Evolutionary conservation across 108 stramenopile genomes (phyloP), one percentile per base, ranked within the genome.

Genomic region (Heterococcus sp.): DNA sequence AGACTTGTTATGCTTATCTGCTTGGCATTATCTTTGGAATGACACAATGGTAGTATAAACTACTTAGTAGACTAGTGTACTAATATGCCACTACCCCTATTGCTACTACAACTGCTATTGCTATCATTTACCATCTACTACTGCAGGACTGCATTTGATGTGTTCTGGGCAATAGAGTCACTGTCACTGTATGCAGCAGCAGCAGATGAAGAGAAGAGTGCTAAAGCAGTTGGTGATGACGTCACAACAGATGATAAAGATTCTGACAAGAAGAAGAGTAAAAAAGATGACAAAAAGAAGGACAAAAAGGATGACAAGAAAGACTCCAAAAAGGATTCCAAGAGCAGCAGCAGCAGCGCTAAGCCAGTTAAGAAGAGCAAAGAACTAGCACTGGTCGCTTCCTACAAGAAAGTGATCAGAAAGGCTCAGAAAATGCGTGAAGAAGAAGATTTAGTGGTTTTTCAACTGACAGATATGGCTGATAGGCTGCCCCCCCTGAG

Each of bases 391-490:
- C 92, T 90, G 90, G 92, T 95, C 74, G 92, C 94, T 75, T 91
- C 94, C n/a, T 84, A 95, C 73, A 95, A 96, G 90, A 90, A 94
- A 76, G 92, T 94, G 1, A 90, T 94, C 76, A 94, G 94, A 88
- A 90, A 93, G 74, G n/a, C 94, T 91, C 90, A 72, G 46, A 89
- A 92, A 37, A 58, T 81, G 21, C 67, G 85, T 31, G 71, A 73
- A 28, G 84, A 79, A 73, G 78, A 75, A n/a, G 84, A 83, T 78
- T 83, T 86, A 76, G 70, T 75, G 14, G 82, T 73, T 46, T 95
- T 95, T 81, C 97, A 98, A 88, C 92, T 98, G 70, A 93, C 92
- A 29, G 91, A 95, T 31, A 98, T 98, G 98, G 84, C 92, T 68
- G 76, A 78, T 63, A 94, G 98, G 71, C 92, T 98, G 29, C 98